phyloP scores from a whole-genome alignment of 2,329 filamentous ascomycete species.

The Chaetomiaceae sp. region DNA sequence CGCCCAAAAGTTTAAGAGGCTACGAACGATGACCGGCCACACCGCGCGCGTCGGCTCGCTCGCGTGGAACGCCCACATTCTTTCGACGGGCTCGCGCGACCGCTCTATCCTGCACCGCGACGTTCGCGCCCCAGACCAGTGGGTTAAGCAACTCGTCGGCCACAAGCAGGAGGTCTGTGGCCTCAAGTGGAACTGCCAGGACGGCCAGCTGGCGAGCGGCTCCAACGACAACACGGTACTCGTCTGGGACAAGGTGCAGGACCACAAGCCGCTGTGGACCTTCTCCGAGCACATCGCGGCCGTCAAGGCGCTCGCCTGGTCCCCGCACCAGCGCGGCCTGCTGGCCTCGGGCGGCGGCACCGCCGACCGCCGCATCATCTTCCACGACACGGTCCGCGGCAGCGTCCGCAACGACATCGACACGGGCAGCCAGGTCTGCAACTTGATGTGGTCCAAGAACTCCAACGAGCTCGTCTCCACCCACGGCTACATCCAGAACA shows the following conservation, averaged over 20 bases:
- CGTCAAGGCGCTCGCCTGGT: constrained; percentile 97
- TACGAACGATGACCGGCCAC: constrained; percentile 96
- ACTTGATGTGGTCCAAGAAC: constrained; percentile 94
- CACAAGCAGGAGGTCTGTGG: constrained; percentile 99
- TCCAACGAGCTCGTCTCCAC: constrained; percentile 97
- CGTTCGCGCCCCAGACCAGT: constrained; percentile 87
- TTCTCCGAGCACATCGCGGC: constrained; percentile 93
- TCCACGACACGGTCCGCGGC: constrained; percentile 91
- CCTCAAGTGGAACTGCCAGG: constrained; percentile 93
- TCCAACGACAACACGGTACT: constrained; percentile 99
- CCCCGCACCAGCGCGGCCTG: constrained; percentile 86
- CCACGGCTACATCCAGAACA: constrained; percentile 95
- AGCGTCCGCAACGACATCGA: constrained; percentile 80
- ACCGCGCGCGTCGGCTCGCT: constrained; percentile 87
- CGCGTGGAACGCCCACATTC: constrained; percentile 96
- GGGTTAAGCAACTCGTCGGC: constrained; percentile 76
- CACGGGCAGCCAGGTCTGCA: constrained; percentile 98
- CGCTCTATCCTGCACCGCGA: constrained; percentile 92
- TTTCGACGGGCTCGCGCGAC: constrained; percentile 91
- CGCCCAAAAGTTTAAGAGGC: constrained; percentile 73
- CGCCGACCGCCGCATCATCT: constrained; percentile 92
- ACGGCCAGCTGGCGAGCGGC: constrained; percentile 88
- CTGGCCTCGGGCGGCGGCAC: constrained; percentile 95
- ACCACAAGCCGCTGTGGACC: constrained; percentile 85
- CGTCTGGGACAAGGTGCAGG: constrained; percentile 96